These are phyloP conservation scores for Nakazawaea peltata DNA, from an alignment of 805 yeast species.

Conservation along the genomic window DNA sequence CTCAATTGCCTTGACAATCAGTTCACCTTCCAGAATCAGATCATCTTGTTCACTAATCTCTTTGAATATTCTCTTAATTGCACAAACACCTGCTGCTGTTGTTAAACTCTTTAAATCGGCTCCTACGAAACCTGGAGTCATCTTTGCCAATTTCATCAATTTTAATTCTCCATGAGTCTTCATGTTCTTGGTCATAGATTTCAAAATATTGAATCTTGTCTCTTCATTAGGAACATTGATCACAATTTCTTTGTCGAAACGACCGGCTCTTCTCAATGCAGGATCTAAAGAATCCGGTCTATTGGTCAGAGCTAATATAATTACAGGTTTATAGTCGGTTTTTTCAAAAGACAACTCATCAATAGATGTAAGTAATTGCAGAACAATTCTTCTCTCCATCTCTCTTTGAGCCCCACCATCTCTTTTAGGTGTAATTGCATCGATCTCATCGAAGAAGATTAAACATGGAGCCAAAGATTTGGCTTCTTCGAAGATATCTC, in stretches of 20 bases:
- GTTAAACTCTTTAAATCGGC: constrained; percentile 93
- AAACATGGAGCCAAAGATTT: constrained; percentile 84
- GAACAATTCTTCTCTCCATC: constrained; percentile 96
- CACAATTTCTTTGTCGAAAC: constrained; percentile 93
- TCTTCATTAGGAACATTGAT: constrained; percentile 90
- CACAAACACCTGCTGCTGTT: constrained; percentile 91
- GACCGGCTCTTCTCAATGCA: constrained; percentile 91
- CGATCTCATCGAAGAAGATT: constrained; percentile 92
- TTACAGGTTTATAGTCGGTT: constrained; percentile 88
- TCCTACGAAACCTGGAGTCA: constrained; percentile 97
- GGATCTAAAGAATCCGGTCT: constrained; percentile 94
- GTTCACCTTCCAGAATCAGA: constrained; percentile 14
- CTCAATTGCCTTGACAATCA: constrained; percentile 7
- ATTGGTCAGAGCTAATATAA: constrained; percentile 93
- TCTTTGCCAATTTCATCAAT: constrained; percentile 66
- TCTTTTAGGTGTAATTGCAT: constrained; percentile 96
- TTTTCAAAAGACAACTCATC: constrained; percentile 85
- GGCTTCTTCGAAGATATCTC: constrained; percentile 94
- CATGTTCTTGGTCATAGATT: constrained; percentile 61
- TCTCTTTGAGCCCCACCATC: constrained; percentile 98
- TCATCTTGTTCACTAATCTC: constrained; percentile 38
- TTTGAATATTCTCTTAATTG: constrained; percentile 85
- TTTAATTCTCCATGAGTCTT: constrained; percentile 68
- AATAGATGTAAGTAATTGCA: constrained; percentile 89
- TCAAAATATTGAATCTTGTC: constrained; percentile 67